phyloP scores from a whole-genome alignment of 495 filamentous ascomycete genomes.

The Echria macrotheca region DNA sequence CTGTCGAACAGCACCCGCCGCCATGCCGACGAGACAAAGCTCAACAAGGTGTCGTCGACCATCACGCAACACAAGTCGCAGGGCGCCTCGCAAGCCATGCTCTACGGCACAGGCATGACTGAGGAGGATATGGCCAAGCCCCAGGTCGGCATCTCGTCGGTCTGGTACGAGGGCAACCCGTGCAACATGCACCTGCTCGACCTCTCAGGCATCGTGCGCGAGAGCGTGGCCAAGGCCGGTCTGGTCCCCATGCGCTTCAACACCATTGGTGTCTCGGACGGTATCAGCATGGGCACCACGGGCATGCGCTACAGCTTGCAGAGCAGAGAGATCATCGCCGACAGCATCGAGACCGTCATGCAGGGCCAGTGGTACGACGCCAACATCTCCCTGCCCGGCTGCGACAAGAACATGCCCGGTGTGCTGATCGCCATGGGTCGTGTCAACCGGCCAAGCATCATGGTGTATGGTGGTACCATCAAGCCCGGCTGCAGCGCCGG shows the following conservation, averaged over 20 bases:
- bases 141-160: conserved; percentile 92
- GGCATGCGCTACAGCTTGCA: conserved; percentile 96
- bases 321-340: conserved; percentile 91
- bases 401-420: conserved; percentile 99
- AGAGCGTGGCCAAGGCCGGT: conserved; percentile 76
- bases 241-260: conserved; percentile 91
- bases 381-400: conserved; percentile 96
- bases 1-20: conserved; percentile 35
- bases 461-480: conserved; percentile 97
- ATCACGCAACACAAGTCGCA: conserved; percentile 97
- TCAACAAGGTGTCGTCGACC: conserved; percentile 76
- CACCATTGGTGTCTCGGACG: conserved; percentile 90
- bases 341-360: conserved; percentile 99
- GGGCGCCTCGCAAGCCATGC: conserved; percentile 97
- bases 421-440: conserved; percentile 97
- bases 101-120: conserved; percentile 86
- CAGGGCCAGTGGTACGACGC: conserved; percentile 98
- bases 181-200: conserved; percentile 99
- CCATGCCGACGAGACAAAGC: conserved; percentile 41
- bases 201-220: conserved; percentile 73
- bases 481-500: conserved; percentile 78
- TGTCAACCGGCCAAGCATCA: conserved; percentile 85
- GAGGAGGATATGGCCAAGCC: conserved; percentile 87
- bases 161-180: conserved; percentile 87
- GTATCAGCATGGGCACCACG: conserved; percentile 72